Evolutionary conservation across 2,329 filamentous ascomycete species (phyloP).

Genomic region (Beauveria bassiana): DNA sequence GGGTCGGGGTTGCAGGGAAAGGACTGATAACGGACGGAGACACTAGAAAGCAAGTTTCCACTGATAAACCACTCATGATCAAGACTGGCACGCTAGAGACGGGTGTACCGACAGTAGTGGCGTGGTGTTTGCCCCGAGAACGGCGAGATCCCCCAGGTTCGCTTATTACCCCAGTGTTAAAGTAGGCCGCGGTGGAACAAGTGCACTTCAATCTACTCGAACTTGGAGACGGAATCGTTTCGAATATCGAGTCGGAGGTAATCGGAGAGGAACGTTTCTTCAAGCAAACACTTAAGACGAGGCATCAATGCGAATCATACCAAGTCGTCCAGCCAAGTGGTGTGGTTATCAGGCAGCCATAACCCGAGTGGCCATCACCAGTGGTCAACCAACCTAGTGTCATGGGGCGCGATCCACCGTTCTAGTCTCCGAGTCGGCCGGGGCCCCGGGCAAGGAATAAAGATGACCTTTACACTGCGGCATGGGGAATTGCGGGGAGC

Average conservation of each 20-base stretch:
- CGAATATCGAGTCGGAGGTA: background rate
- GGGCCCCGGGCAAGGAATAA: background rate
- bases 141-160: background rate
- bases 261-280: too few species aligned
- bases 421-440: background rate
- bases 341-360: background rate
- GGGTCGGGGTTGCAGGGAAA: background rate
- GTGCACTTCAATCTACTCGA: too few species aligned
- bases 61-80: background rate
- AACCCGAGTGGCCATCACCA: background rate
- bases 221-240: background rate
- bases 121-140: background rate
- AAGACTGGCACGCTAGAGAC: background rate
- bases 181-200: too few species aligned
- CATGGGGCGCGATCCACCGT: conserved; percentile 1
- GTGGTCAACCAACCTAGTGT: background rate
- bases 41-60: conserved; percentile 1
- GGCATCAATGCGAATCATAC: background rate
- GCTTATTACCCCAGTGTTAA: background rate
- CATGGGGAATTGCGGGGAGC: background rate
- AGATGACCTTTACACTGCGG: background rate
- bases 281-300: background rate
- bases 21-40: background rate
- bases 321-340: background rate
- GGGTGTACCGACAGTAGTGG: background rate